Conservation (phyloP, 148 eudicot species). For the Pouteria glomerata region DNA sequence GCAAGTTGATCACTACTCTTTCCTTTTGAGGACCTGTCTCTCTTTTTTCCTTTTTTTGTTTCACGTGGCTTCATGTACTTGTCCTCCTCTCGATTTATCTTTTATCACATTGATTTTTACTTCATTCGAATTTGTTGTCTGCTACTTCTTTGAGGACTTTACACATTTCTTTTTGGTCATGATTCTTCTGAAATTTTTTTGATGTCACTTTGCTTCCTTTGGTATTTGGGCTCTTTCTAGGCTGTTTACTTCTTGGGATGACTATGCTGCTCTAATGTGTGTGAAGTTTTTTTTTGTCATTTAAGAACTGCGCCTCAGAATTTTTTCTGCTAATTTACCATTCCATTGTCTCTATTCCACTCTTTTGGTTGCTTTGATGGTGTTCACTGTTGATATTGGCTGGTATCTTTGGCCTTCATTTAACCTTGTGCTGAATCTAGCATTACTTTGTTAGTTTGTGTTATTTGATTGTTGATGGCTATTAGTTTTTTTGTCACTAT, state of each 20-base stretch:
- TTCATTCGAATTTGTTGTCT: background rate
- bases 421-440: background rate
- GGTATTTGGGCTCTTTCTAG: background rate
- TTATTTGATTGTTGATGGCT: slow-evolving; percentile 1
- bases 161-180: background rate
- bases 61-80: background rate
- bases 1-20: background rate
- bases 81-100: background rate
- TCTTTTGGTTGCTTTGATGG: background rate
- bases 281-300: background rate
- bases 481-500: background rate
- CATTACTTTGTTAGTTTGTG: background rate
- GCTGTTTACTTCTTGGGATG: background rate
- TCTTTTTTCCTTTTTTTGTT: background rate
- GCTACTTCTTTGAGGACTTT: background rate
- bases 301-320: too few relatives aligned
- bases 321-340: background rate
- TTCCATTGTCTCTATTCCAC: background rate
- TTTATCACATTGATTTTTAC: background rate
- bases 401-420: too few relatives aligned
- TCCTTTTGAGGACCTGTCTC: background rate
- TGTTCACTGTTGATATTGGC: background rate
- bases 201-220: background rate
- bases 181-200: background rate
- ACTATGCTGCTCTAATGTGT: background rate